Base-by-base conservation (phyloP, 768 basidiomycete species). In the Candolleomyces aberdarensis region DNA sequence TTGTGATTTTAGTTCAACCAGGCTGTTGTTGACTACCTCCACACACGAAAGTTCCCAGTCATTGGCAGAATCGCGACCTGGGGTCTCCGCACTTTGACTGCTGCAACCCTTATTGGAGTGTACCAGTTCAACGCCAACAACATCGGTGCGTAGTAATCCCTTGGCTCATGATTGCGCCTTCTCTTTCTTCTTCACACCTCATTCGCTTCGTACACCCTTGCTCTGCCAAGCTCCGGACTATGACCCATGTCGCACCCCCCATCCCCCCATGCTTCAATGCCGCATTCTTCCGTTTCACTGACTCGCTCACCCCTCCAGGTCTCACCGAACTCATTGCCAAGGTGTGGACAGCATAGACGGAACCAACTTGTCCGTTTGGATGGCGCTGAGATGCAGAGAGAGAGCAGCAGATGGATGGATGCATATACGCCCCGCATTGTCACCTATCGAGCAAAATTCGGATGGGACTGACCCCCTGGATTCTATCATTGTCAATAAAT, bases 51-150 rank as follows among this genome's bases (percentile, higher is more conserved):
- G 76, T 97, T 91, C 81, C 93, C 94, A n/a, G 65, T 86, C 48
- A 56, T 94, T 61, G 95, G 92, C 11, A 85, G 79, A 0, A 57
- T 87, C 50, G 67, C 74, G 13, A 85, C 78, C n/a, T 98, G 96
- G 96, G 72, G 79, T 8, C 79, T 98, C 58, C 83, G 94, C 51
- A 74, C 84, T 6, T 78, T 86, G 5, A 98, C 97, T 31, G 84
- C 88, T 43, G 93, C 87, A 20, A 86, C 91, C 5, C 81, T 95
- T 56, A 86, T 94, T 49, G 96, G 97, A 15, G 84, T 98, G 6
- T 99, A 97, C 78, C 91, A 97, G 74, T 98, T 98, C 81, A 98
- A 98, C 79, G 98, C 97, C 47, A 94, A 96, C 71, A 96, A 98
- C 71, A 87, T 99, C 64, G 96, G 97, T 97, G 66, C 65, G 91